A percentile compares a stretch with the other conserved stretches of the same genome.
These are phyloP conservation scores for Sporothrix globosa DNA, from an alignment of 2,329 filamentous ascomycete genomes.

Conservation along the genomic window DNA sequence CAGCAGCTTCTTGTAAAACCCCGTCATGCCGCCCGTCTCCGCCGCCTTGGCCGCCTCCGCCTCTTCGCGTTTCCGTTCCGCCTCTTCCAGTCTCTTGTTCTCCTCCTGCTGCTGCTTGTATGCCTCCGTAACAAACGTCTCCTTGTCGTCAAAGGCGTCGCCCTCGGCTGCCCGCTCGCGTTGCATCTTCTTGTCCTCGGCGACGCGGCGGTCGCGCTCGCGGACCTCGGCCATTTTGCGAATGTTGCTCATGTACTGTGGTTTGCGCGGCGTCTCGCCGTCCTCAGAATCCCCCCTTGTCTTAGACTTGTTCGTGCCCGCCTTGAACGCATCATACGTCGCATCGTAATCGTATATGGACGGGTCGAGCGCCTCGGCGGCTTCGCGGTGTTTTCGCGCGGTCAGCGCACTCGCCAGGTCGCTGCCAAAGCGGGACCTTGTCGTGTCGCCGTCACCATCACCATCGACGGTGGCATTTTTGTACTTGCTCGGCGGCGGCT, in stretches of 20 bases:
- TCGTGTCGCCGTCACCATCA: slow-evolving; percentile 38
- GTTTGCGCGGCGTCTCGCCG: slow-evolving; percentile 64
- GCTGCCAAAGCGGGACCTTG: slow-evolving; percentile 58
- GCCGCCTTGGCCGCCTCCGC: slow-evolving; percentile 66
- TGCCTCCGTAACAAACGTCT: slow-evolving; percentile 82
- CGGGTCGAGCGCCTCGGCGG: slow-evolving; percentile 68
- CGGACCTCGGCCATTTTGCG: slow-evolving; percentile 73
- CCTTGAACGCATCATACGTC: slow-evolving; percentile 77
- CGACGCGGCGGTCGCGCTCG: slow-evolving; percentile 76
- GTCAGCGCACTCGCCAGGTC: slow-evolving; percentile 69
- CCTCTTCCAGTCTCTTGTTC: slow-evolving; percentile 68
- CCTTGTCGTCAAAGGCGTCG: slow-evolving; percentile 79
- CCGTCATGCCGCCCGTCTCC: slow-evolving; percentile 64
- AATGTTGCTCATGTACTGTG: slow-evolving; percentile 78
- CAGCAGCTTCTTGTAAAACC: slow-evolving; percentile 76
- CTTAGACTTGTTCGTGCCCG: slow-evolving; percentile 56
- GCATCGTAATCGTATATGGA: slow-evolving; percentile 85
- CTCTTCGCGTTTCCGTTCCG: slow-evolving; percentile 69
- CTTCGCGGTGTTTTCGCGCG: slow-evolving; percentile 65
- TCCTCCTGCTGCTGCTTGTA: slow-evolving; percentile 83
- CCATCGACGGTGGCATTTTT: slow-evolving; percentile 40
- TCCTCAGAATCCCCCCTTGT: slow-evolving; percentile 54
- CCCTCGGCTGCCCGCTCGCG: slow-evolving; percentile 78
- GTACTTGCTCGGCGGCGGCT: slow-evolving; percentile 51
- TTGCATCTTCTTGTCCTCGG: slow-evolving; percentile 78